A percentile compares a stretch with the other conserved stretches of the same genome.
phyloP scores from a whole-genome alignment of 2,329 filamentous ascomycete genomes.

The Alternaria burnsii region DNA sequence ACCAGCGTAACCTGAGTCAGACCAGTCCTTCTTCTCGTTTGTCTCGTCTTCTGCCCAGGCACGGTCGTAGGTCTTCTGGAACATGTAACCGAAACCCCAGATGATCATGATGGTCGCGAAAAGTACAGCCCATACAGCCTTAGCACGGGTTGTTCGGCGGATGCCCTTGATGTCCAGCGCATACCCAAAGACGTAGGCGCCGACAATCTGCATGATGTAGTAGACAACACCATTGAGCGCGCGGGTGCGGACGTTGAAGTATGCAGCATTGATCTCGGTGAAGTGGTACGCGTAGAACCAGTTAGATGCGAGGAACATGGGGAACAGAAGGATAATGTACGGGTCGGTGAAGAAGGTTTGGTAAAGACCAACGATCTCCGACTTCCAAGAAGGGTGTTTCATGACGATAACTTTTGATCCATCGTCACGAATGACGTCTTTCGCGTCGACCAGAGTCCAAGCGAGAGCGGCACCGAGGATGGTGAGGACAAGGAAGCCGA shows the following conservation, averaged over 20 bases:
- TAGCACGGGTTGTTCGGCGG: slow-evolving; percentile 73
- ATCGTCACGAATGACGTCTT: slow-evolving; percentile 76
- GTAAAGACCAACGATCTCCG: slow-evolving; percentile 78
- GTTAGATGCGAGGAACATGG: slow-evolving; percentile 82
- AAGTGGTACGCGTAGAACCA: slow-evolving; percentile 85
- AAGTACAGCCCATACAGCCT: slow-evolving; percentile 67
- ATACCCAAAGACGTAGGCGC: slow-evolving; percentile 76
- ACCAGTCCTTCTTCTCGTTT: slow-evolving; percentile 69
- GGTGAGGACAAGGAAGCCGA: slow-evolving; percentile 87
- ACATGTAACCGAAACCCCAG: slow-evolving; percentile 85
- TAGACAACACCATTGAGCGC: slow-evolving; percentile 83
- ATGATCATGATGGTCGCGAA: slow-evolving; percentile 76
- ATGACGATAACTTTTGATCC: slow-evolving; percentile 83
- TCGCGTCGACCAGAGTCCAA: slow-evolving; percentile 74
- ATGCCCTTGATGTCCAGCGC: slow-evolving; percentile 68
- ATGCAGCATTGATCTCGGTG: slow-evolving; percentile 74
- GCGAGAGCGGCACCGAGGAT: slow-evolving; percentile 74
- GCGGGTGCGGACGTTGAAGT: slow-evolving; percentile 77
- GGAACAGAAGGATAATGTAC: slow-evolving; percentile 79
- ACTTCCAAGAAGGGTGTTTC: slow-evolving; percentile 88
- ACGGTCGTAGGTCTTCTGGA: slow-evolving; percentile 69
- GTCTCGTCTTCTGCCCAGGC: slow-evolving; percentile 37
- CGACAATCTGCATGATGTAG: slow-evolving; percentile 80
- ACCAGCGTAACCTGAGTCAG: slow-evolving; percentile 71
- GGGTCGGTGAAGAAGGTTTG: slow-evolving; percentile 75